Base-by-base conservation (phyloP, 176 grass and related monocot species). In the Tillandsia leiboldiana region DNA sequence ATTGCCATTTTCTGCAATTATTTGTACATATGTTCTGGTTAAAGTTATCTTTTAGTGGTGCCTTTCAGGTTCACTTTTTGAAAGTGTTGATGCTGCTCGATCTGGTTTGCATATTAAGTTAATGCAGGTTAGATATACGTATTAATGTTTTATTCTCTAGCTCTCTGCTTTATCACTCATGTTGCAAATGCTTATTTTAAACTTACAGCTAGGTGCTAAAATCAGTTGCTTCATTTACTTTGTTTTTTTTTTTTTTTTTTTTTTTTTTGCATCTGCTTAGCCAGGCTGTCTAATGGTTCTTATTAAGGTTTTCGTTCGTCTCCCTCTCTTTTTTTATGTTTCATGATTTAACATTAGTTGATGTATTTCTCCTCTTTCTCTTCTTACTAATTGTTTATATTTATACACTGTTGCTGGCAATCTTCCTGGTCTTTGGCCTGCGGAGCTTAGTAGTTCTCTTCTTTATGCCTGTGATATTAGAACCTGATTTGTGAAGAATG, bases 41-140 rank as follows among this genome's bases (percentile, higher is more conserved):
- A 12, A 26, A 11, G 10, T 10, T 23, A 27, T 70, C 22, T 70
- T 13, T 28, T 70, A 52, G 20, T 27, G 4, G 20, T 26, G 7
- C 24, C 50, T 64, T 82, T 47, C 70, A 96, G 92, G 92, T 18
- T 97, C 93, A 57, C 65, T 97, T 58, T 92, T 97, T 24, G 86
- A 81, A 70, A 83, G 69, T 72, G 48, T 80, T 51, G 86, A 92
- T 26, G 73, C 65, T 87, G 84, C 79, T 53, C 85, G 53, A 79
- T 78, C 65, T 75, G 76, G 77, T 74, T 59, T 97, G 62, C 81
- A 33, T 78, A 87, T 97, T 56, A 97, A 97, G 66, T 73, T 97
- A 48, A 97, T 97, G 93, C 89, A 92, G 92, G 85, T 91, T 49
- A 80, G 67, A 70, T 78, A 12, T 75, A 3, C 26, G n/a, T 71